Evolutionary conservation across 2,329 filamentous ascomycete species (phyloP), one percentile per base, ranked within the genome.

Genomic region (Juglanconis oblonga): DNA sequence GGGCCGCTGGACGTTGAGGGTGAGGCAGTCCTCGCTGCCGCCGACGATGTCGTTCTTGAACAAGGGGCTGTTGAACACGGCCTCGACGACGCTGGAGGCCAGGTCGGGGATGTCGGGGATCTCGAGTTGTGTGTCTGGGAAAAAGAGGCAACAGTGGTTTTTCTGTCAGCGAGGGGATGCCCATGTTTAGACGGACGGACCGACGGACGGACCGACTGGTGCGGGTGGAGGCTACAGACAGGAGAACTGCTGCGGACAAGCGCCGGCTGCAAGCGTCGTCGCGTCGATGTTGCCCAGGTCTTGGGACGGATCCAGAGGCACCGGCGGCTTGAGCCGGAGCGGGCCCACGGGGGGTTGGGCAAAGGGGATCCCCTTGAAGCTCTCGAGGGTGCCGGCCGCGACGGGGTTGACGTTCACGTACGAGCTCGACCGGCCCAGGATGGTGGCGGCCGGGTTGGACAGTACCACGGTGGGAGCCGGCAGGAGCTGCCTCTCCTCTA

Each of bases 311-410:
- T 33, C n/a, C 53, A 56, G 36, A 31, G 58, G 13, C 10, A 52
- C 29, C 4, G 58, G 58, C 5, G 58, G 52, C 48, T 56, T 50
- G 31, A 55, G 49, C 11, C 58, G 58, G n/a, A 17, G 53, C 11
- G 32, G 53, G 24, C 58, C 58, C 4, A 47, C 54, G 2, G 58
- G 58, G 5, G 58, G 58, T 48, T 52, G 52, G 11, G 53, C 58
- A 38, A 60, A 60, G 32, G 47, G 58, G 29, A 57, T 60, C 1
- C 47, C 45, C 9, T 49, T 32, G 31, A 49, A 49, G 44, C 44
- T 47, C 44, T 47, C 44, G 44, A 47, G 44, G 17, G 24, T 4
- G 17, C 44, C 44, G 9, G 24, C n/a, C 9, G n/a, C 24, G n/a
- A 47, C 5, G 10, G 44, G 44, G n/a, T 47, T 6, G n/a, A 29